Evolutionary conservation across 2,329 filamentous ascomycete genomes (phyloP), one percentile per base, ranked within the genome.

Genomic region (Colletotrichum lindemuthianum): DNA sequence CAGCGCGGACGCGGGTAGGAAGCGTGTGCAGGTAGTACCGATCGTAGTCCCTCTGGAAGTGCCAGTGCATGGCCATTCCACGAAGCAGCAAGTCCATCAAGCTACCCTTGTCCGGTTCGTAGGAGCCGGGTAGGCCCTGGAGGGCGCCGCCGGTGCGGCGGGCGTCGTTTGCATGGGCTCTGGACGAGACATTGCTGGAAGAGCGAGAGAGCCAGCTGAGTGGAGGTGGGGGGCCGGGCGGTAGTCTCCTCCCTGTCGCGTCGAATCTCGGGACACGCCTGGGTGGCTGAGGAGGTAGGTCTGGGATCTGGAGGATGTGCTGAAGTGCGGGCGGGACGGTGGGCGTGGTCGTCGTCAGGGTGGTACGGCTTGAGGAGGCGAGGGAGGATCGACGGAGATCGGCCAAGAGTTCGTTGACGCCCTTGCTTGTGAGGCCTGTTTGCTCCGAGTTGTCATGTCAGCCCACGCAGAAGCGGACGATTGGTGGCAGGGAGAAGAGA

Each of bases 391-490:
- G 84, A 71, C 87, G 86, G 69, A 88, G 73, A 66, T 81, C 83
- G 65, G 84, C 81, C 70, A 90, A 82, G 66, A 88, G 77, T 67
- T 89, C 83, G 73, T 90, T 90, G 72, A 90, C 87, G 64, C 82
- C 77, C 54, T 76, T 79, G 51, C 68, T 75, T 75, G 75, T 75
- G 60, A 67, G 73, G 61, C 70, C 73, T 77, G 70, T 60, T 63
- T 63, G 51, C 45, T 41, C 58, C 48, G 53, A 36, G 33, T 50
- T 55, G 24, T 43, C 16, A 52, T 56, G 52, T 68, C 52, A 66
- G 55, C 43, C 34, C 40, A 48, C 24, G 34, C 24, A 24, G 45
- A 24, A 24, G 12, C 11, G 37, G 4, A 40, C 15, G 40, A 15
- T 50, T 13, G 34, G 11, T 15, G 9, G 32, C 13, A 47, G 41